Evolutionary conservation across 2,329 filamentous ascomycete species (phyloP), one percentile per base, ranked within the genome.

Genomic region (Pseudogymnoascus sp.): DNA sequence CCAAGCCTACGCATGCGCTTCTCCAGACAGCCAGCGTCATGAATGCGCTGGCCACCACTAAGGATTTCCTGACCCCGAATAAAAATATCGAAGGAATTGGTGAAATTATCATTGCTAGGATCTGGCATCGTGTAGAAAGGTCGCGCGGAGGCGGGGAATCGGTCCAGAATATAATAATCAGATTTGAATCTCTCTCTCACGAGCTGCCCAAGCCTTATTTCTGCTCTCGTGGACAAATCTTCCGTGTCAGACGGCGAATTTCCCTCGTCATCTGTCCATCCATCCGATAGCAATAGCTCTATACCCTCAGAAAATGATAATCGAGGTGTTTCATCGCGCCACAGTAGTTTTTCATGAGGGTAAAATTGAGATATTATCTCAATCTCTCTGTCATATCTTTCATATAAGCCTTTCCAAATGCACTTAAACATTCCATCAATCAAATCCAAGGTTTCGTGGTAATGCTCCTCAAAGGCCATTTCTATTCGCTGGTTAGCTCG

Each of bases 61-160:
- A 93, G 87, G 64, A 97, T 95, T 74, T 97, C 93, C 72, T 97
- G 93, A 0, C 93, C 93, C 31, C 93, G 88, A 46, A 96, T 83
- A 77, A 97, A 97, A 64, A 97, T 96, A 73, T 97, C 93, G 70
- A 96, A 97, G 0, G 93, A 96, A 73, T 96, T 96, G 60, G 93
- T 97, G 73, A 87, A 85, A 35, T 83, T 80, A 11, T 84, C 79
- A 70, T 96, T 85, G 15, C 87, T 80, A 1, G 88, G 83, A 66
- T 96, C 90, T 29, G 88, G 88, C 83, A 96, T 93, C 1, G 93
- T 91, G 72, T 97, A 96, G 77, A 97, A 96, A 0, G 93, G 93
- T 46, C 93, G 85, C 2, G 90, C 93, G 6, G 86, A 88, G 21
- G 85, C 80, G 0, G 93, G 93, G 79, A 97, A 97, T 72, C 96